Conservation (phyloP, 2,329 filamentous ascomycete species). For the Fusarium keratoplasticum region DNA sequence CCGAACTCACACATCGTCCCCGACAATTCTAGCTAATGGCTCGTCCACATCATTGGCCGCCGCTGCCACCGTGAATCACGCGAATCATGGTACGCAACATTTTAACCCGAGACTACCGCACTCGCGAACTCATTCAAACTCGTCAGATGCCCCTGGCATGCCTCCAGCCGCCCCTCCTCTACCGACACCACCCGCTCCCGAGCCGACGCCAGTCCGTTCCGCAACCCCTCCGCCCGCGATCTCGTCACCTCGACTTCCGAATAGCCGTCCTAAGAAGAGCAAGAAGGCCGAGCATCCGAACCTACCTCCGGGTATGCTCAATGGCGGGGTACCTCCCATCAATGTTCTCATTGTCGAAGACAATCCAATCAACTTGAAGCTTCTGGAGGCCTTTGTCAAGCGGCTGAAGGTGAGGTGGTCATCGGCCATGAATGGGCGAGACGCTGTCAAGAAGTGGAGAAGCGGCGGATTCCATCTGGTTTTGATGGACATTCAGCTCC, state of each 20-base stretch:
- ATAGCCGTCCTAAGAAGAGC: slow-evolving; percentile 60
- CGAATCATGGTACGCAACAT: slow-evolving; percentile 51
- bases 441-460: slow-evolving; percentile 94
- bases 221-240: slow-evolving; percentile 64
- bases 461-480: slow-evolving; percentile 94
- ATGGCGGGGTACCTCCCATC: slow-evolving; percentile 90
- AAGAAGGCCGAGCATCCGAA: slow-evolving; percentile 63
- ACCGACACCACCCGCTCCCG: slow-evolving; percentile 65
- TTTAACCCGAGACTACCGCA: slow-evolving; percentile 56
- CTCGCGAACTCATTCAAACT: slow-evolving; percentile 69
- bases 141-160: slow-evolving; percentile 63
- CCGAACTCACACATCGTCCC: slow-evolving; percentile 84
- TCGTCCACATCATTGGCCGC: slow-evolving; percentile 51
- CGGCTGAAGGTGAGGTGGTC: slow-evolving; percentile 95
- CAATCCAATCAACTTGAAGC: slow-evolving; percentile 95
- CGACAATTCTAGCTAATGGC: slow-evolving; percentile 71
- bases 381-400: slow-evolving; percentile 96
- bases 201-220: slow-evolving; percentile 56
- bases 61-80: slow-evolving; percentile 48
- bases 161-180: slow-evolving; percentile 63
- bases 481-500: slow-evolving; percentile 97
- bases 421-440: slow-evolving; percentile 94
- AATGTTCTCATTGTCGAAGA: slow-evolving; percentile 98
- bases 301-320: slow-evolving; percentile 74
- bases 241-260: slow-evolving; percentile 61